phyloP scores from a whole-genome alignment of 192 early-diverging fungal genomes.

The Entomortierella beljakovae region DNA sequence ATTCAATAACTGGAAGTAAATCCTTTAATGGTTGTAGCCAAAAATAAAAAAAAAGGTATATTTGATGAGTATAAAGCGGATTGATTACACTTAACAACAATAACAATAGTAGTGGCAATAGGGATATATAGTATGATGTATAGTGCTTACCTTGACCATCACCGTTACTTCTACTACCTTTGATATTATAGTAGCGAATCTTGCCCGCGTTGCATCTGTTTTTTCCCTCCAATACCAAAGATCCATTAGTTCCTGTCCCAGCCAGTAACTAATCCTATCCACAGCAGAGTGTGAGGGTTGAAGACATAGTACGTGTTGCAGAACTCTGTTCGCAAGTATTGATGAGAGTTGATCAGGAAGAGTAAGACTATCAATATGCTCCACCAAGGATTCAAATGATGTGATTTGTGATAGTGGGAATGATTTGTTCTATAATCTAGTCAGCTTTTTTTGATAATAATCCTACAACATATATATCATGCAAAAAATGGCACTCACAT shows the following conservation, averaged over 20 bases:
- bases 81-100: no score
- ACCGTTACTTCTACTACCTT: slow-evolving; percentile 55
- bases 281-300: slow-evolving; percentile 30
- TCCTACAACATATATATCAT: no score
- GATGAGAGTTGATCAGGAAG: slow-evolving; percentile 61
- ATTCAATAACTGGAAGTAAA: slow-evolving; percentile 61
- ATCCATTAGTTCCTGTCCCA: slow-evolving; percentile 62
- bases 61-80: no score
- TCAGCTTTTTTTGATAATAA: background rate
- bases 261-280: slow-evolving; percentile 57
- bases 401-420: slow-evolving; percentile 56
- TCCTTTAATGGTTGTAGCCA: slow-evolving; percentile 25
- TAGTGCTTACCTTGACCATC: slow-evolving; percentile 57
- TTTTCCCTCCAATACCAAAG: slow-evolving; percentile 58
- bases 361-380: slow-evolving; percentile 58
- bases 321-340: slow-evolving; percentile 56
- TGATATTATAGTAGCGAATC: slow-evolving; percentile 43
- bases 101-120: no score
- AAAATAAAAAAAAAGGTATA: background rate
- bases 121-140: no score
- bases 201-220: slow-evolving; percentile 19
- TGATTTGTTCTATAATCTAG: slow-evolving; percentile 24
- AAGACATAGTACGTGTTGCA: slow-evolving; percentile 60
- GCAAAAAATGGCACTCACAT: no score
- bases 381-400: slow-evolving; percentile 54